Base-by-base conservation (phyloP, 139 green algal species). In the Micractinium sp. region DNA sequence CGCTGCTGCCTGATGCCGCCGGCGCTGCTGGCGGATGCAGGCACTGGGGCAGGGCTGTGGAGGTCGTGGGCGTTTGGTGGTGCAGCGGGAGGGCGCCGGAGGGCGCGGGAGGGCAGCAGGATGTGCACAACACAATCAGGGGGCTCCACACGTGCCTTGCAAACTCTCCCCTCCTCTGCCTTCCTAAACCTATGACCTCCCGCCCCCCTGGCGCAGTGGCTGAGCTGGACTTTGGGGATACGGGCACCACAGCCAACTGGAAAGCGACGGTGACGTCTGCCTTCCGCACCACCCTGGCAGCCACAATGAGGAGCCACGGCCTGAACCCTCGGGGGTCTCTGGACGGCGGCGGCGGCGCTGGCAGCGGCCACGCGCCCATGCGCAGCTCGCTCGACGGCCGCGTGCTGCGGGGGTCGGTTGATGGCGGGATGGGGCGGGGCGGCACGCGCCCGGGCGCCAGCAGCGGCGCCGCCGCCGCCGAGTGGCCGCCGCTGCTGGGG, bases 401-500 rank as follows among this genome's bases (percentile, higher is more conserved):
- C 69, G 81, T 23, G 69, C 31, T 47, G 22, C 69, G 84, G 23
- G 29, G 84, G 39, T 69, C 69, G 29, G 36, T 81, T 0, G 84
- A 88, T 18, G 31, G 69, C 19, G 38, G 69, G 35, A 13, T 15
- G 38, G 38, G 29, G 38, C 79, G 15, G 25, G 29, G 16, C 3
- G 80, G 18, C 19, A 27, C 19, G 35, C 3, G 3, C 0, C 19
- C 23, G 12, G 53, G 41, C 53, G 53, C 29, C 81, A 33, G n/a
- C 60, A n/a, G n/a, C 60, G 81, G n/a, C 60, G 60, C 81, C 60
- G n/a, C 56, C n/a, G 16, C n/a, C 39, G 83, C 27, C 66, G 83
- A 88, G 39, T 89, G 86, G 86, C 86, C 86, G 86, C 86, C 86
- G 86, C 76, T 89, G 86, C 41, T 53, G 35, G 86, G 77, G 31